Percentiles rank a stretch among this genome's conserved stretches.
phyloP scores from a whole-genome alignment of 495 filamentous ascomycete genomes.

The Echria macrotheca region DNA sequence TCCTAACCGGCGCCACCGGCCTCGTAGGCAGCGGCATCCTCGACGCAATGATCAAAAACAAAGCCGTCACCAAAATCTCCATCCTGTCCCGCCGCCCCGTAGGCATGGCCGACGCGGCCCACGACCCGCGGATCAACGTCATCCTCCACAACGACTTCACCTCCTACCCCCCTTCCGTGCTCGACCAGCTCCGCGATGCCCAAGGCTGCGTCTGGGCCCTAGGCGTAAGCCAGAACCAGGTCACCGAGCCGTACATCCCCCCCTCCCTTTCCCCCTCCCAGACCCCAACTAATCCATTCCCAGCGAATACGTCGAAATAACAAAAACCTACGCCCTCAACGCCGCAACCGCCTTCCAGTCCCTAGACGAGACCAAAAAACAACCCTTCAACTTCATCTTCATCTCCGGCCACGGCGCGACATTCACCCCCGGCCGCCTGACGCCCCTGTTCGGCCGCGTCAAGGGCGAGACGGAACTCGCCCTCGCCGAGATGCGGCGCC shows the following conservation, averaged over 20 bases:
- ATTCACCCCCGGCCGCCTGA: slow-evolving; percentile 43
- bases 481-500: slow-evolving; percentile 37
- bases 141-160: slow-evolving; percentile 63
- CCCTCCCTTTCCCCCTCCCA: neutral
- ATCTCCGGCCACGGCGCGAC: slow-evolving; percentile 58
- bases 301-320: slow-evolving; percentile 65
- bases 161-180: slow-evolving; percentile 46
- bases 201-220: slow-evolving; percentile 67
- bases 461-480: slow-evolving; percentile 59
- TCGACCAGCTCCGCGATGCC: slow-evolving; percentile 57
- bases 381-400: slow-evolving; percentile 62
- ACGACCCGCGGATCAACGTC: slow-evolving; percentile 53
- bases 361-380: slow-evolving; percentile 25
- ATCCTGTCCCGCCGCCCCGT: slow-evolving; percentile 63
- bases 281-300: neutral
- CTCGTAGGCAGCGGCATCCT: slow-evolving; percentile 62
- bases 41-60: slow-evolving; percentile 55
- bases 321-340: slow-evolving; percentile 55
- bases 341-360: slow-evolving; percentile 57
- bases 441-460: slow-evolving; percentile 50
- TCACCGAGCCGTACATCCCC: slow-evolving; percentile 52
- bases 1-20: slow-evolving; percentile 71
- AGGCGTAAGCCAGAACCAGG: slow-evolving; percentile 54
- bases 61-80: slow-evolving; percentile 54
- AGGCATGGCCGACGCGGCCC: slow-evolving; percentile 53